Conservation (phyloP, 2,329 filamentous ascomycete genomes). For the Colletotrichum sp. region DNA sequence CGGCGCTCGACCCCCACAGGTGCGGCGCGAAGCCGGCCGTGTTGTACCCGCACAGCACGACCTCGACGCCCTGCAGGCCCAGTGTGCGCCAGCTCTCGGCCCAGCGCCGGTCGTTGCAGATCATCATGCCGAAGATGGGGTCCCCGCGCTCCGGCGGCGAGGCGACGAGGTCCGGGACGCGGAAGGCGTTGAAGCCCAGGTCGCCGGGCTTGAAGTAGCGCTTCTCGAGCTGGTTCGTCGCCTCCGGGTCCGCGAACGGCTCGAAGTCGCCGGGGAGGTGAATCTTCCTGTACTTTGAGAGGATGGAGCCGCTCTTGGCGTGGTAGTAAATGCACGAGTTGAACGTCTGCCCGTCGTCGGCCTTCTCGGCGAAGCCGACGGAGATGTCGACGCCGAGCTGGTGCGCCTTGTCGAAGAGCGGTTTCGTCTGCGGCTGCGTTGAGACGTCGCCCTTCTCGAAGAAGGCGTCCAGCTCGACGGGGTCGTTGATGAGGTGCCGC, state of each 20-base stretch:
- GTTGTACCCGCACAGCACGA: constrained; percentile 49
- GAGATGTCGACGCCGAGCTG: constrained; percentile 53
- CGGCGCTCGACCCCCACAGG: constrained; percentile 37
- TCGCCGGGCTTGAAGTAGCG: constrained; percentile 58
- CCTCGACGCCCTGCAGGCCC: constrained; percentile 45
- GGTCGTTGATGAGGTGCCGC: constrained; percentile 50
- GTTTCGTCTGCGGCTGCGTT: constrained; percentile 46
- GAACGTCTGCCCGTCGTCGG: constrained; percentile 37
- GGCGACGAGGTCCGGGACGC: constrained; percentile 49
- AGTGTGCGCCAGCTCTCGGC: constrained; percentile 57
- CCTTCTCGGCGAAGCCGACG: constrained; percentile 57
- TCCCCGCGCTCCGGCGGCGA: constrained; percentile 47
- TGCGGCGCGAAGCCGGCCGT: constrained; percentile 53
- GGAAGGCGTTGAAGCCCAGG: constrained; percentile 58
- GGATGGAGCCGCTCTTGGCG: constrained; percentile 44
- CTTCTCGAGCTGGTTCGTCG: constrained; percentile 61
- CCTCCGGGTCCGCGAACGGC: constrained; percentile 50
- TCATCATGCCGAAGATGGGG: constrained; percentile 59
- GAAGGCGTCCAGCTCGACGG: constrained; percentile 48
- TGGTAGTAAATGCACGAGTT: constrained; percentile 61
- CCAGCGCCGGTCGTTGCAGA: constrained; percentile 62
- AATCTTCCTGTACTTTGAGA: constrained; percentile 57
- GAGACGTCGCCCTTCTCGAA: constrained; percentile 52
- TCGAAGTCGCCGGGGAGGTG: constrained; percentile 59
- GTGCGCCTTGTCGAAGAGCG: constrained; percentile 53